phyloP scores from a whole-genome alignment of 805 yeast species.

The Kregervanrija fluxuum region DNA sequence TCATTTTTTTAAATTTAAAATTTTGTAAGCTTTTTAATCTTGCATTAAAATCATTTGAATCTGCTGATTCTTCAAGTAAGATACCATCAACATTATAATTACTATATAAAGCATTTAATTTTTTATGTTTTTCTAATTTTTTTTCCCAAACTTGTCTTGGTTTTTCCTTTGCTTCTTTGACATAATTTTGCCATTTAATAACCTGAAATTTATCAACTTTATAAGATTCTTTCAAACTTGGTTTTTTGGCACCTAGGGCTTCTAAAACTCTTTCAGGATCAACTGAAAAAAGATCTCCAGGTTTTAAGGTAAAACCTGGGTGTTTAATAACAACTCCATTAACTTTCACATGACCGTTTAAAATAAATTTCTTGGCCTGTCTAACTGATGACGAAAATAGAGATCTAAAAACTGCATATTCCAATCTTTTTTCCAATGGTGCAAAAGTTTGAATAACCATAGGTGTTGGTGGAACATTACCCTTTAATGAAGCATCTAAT shows the following conservation, averaged over 20 bases:
- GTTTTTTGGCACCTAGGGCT: conserved; percentile 83
- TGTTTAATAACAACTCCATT: conserved; percentile 74
- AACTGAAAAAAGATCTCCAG: conserved; percentile 85
- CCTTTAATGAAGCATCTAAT: conserved; percentile 71
- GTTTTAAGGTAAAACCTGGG: conserved; percentile 68
- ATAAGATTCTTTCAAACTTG: conserved; percentile 60
- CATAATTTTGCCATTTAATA: conserved; percentile 67
- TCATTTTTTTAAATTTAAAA: conserved; percentile 30
- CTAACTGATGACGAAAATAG: conserved; percentile 90
- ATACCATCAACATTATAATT: conserved; percentile 17
- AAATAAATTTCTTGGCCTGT: conserved; percentile 86
- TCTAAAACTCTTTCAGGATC: conserved; percentile 77
- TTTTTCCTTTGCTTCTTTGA: conserved; percentile 47
- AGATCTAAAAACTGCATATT: conserved; percentile 83
- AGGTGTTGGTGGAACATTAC: conserved; percentile 58
- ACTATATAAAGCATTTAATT: conserved; percentile 26
- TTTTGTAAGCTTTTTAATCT: conserved; percentile 23
- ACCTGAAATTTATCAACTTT: conserved; percentile 68
- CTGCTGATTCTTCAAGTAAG: conserved; percentile 12
- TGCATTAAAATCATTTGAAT: conserved; percentile 19
- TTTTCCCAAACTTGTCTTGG: conserved; percentile 53
- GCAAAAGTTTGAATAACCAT: conserved; percentile 85
- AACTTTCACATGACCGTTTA: conserved; percentile 75
- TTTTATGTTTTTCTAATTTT: conserved; percentile 37
- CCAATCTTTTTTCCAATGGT: conserved; percentile 79